Base-by-base conservation (phyloP, 306 rosid species). In the Abrus pulchellus region DNA sequence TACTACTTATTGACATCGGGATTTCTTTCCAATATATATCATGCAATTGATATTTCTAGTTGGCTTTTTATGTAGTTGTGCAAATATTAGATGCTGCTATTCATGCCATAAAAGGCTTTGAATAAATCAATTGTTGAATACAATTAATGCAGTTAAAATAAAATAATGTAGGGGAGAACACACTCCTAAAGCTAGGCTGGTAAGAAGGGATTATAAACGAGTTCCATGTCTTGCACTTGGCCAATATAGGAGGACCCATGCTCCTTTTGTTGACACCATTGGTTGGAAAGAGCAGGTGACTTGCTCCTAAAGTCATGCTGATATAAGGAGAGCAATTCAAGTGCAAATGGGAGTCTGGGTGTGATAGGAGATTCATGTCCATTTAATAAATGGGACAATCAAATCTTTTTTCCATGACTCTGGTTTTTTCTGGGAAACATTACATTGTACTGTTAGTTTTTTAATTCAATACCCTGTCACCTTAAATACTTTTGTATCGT, bases 31-130 rank as follows among this genome's bases (percentile, higher is more conserved):
- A 3, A 32, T 78, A 55, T 10, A 30, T 3, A 29, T 30, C 60
- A 48, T 69, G 60, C 32, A 27, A 36, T 1, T 65, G n/a, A 65
- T 63, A 63, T 67, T 67, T 45, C 56, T 10, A 68, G 74, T 29
- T 68, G 43, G 41, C 4, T 60, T 32, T 55, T 60, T 5, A 32
- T 43, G 36, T 9, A 66, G 1, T 14, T 10, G 53, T 28, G 13
- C 12, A 41, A 30, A 55, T 28, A 20, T 38, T 43, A n/a, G 8
- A 2, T 11, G 30, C 8, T 73, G 29, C 54, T 27, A 41, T 56
- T 55, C 55, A 6, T 29, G 29, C 3, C 40, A 55, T 73, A 29
- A 9, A 57, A 0, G 0, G 40, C 40, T 40, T 52, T 5, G 0
- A 20, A 20, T 41, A 3, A 41, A 11, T 65, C 33, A 20, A 45